These are phyloP conservation scores for Myriosclerotinia scirpicola DNA, from an alignment of 2,329 filamentous ascomycete species.

Conservation along the genomic window DNA sequence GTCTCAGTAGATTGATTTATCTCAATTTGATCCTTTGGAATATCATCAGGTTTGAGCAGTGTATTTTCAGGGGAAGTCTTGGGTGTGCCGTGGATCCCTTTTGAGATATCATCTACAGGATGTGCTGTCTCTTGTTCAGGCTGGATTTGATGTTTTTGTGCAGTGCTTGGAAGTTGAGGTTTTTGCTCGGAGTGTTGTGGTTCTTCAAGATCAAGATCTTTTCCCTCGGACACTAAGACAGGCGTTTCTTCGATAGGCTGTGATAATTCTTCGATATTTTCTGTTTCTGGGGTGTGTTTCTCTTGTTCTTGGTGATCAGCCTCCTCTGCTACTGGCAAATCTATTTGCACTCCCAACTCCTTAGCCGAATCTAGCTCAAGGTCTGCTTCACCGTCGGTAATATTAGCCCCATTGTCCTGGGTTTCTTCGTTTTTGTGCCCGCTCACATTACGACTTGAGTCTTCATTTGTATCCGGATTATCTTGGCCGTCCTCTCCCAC, in stretches of 20 bases:
- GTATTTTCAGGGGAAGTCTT: neutral
- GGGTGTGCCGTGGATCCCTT: neutral
- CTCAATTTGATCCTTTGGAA: neutral
- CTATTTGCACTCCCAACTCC: neutral
- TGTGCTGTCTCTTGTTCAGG: neutral
- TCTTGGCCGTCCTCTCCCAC: neutral
- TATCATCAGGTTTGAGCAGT: neutral
- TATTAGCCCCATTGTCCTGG: neutral
- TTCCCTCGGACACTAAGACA: neutral
- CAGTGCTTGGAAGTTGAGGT: neutral
- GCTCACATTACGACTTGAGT: conserved; percentile 3
- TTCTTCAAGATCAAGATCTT: neutral
- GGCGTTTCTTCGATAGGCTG: neutral
- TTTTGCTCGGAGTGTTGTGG: neutral
- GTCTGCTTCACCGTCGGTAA: neutral
- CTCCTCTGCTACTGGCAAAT: neutral
- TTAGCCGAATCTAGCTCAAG: neutral
- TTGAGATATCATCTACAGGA: neutral
- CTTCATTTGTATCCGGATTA: neutral
- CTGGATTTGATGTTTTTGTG: neutral
- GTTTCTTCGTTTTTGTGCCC: neutral
- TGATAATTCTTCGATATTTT: neutral
- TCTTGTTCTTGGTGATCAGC: neutral
- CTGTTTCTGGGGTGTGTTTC: neutral
- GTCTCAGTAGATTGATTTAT: neutral